phyloP scores from a whole-genome alignment of 139 green algal species.

The Bryopsis sp. region DNA sequence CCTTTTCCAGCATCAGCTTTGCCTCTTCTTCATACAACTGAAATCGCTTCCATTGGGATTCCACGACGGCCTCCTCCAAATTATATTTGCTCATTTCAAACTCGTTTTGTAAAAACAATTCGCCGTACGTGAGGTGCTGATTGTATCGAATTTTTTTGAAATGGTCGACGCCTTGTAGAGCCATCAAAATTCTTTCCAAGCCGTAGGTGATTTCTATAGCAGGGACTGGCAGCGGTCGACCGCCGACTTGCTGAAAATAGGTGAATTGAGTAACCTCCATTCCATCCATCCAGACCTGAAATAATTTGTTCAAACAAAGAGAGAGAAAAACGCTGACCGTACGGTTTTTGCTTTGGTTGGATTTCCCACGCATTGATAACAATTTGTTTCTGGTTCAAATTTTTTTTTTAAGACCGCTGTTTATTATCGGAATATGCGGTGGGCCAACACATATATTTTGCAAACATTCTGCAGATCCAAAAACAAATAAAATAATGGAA shows the following conservation, averaged over 20 bases:
- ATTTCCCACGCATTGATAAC: too few relatives aligned
- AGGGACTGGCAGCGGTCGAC: conserved; percentile 59
- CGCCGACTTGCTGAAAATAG: conserved; percentile 93
- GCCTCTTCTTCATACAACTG: conserved; percentile 64
- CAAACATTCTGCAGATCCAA: too few relatives aligned
- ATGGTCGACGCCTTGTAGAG: conserved; percentile 88
- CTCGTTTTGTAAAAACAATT: conserved; percentile 98
- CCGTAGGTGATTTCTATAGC: conserved; percentile 99
- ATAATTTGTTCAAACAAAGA: too few relatives aligned
- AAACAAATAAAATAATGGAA: too few relatives aligned
- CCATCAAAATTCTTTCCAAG: conserved; percentile 95
- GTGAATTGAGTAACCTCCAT: conserved; percentile 99
- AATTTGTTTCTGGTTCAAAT: too few relatives aligned
- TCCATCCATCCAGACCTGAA: conserved; percentile 87
- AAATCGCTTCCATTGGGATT: conserved; percentile 64
- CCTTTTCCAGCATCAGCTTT: conserved; percentile 67
- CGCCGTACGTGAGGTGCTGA: conserved; percentile 80
- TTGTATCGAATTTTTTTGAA: conserved; percentile 95
- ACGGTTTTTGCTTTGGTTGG: too few relatives aligned
- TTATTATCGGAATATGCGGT: too few relatives aligned
- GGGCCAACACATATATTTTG: too few relatives aligned
- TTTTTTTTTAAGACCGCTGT: too few relatives aligned
- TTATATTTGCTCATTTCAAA: conserved; percentile 87
- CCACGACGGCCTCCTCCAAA: conserved; percentile 80
- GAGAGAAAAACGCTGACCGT: too few relatives aligned